Evolutionary conservation across 2,329 filamentous ascomycete genomes (phyloP), one percentile per base, ranked within the genome.

Genomic region (Botrytis byssoidea): DNA sequence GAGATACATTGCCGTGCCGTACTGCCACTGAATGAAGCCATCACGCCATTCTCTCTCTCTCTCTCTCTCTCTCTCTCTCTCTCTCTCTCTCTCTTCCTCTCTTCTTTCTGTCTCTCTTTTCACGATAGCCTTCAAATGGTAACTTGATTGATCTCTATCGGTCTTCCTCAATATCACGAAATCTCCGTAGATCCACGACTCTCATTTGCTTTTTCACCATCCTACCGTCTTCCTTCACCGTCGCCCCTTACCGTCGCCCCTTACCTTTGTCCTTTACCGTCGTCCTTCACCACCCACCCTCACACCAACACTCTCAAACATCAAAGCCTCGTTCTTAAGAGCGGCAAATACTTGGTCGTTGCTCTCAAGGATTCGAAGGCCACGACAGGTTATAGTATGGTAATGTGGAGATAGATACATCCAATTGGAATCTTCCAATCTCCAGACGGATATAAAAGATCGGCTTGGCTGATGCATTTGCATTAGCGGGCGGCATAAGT

Each of bases 401-500:
- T 35, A 61, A 51, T 51, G 59, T 64, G 44, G 61, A 44, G 68
- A 61, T 64, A 46, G 37, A 51, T 64, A 37, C 22, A 65, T 18
- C 69, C 69, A 71, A 71, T 64, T 51, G 44, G 40, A 65, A 57
- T 22, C 59, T 71, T 32, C 51, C 29, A 35, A 64, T 35, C 35
- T 48, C 57, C 51, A 57, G 16, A 63, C 69, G 57, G 59, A 71
- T 64, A 37, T 32, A 42, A 65, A 65, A 55, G 69, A 71, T 71
- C 69, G 59, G 25, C 69, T 71, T 65, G 59, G 59, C 59, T 65
- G 69, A 46, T 66, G 66, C 61, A 71, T 71, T 46, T 71, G 69
- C 69, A 63, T 66, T 71, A 71, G 69, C 69, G 59, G 48, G 44
- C 59, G 60, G 59, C 69, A 66, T 55, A 65, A 66, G 69, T 51